These are phyloP conservation scores for Mycena metata DNA, from an alignment of 768 basidiomycete genomes.

Conservation along the genomic window DNA sequence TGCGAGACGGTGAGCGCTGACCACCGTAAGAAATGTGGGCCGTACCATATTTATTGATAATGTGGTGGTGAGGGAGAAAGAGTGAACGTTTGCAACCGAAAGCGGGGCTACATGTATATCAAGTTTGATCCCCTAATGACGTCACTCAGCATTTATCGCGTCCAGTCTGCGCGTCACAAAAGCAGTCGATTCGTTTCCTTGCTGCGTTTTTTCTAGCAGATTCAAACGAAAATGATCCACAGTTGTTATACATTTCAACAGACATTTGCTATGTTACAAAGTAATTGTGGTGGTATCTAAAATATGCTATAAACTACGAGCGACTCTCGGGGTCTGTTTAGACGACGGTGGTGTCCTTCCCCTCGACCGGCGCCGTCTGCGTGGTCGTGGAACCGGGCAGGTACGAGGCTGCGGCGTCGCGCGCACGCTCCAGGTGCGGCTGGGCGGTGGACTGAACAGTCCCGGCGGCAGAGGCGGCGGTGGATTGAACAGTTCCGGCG, in stretches of 20 bases:
- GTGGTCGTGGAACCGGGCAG: constrained; percentile 42
- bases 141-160: neutral
- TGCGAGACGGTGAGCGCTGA: neutral
- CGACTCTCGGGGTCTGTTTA: too few relatives aligned
- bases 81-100: neutral
- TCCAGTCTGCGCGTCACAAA: too few relatives aligned
- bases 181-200: too few relatives aligned
- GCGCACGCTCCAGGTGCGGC: constrained; percentile 58
- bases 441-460: constrained; percentile 42
- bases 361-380: constrained; percentile 35
- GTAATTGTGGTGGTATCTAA: constrained; percentile 21
- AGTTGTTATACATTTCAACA: constrained; percentile 4
- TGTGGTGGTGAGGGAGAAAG: neutral
- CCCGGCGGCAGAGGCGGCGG: constrained; percentile 42
- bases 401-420: constrained; percentile 54
- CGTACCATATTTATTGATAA: constrained; percentile 67
- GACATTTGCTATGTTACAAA: constrained; percentile 21
- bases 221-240: too few relatives aligned
- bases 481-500: constrained; percentile 40
- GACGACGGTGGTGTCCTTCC: too few relatives aligned
- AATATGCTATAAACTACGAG: constrained; percentile 23
- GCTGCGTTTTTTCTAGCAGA: too few relatives aligned
- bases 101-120: too few relatives aligned
- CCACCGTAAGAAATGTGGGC: constrained; percentile 1
- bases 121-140: neutral